Conservation (phyloP, 176 grass and related monocot genomes). For the Areca catechu region DNA sequence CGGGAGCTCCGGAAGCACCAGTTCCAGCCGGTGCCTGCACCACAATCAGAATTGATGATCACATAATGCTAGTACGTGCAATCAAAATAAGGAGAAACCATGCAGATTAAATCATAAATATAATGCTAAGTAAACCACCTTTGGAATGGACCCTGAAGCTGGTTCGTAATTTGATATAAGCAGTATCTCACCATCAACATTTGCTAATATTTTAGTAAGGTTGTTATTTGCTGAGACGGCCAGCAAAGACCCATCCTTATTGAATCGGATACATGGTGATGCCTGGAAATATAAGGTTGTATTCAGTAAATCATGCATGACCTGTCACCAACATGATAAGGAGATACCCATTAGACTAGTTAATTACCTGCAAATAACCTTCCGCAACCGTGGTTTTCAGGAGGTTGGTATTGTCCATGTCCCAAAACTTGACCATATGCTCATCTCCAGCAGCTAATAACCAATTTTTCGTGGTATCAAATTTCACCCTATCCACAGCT, state of each 20-base stretch:
- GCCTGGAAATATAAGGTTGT: conserved; percentile 7
- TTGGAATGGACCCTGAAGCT: background rate
- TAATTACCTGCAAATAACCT: conserved; percentile 19
- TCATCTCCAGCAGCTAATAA: conserved; percentile 28
- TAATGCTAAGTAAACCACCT: background rate
- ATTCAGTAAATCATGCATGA: too few species aligned
- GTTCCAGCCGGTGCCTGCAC: background rate
- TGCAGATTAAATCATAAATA: background rate
- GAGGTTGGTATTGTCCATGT: conserved; percentile 13
- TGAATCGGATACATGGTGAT: conserved; percentile 15
- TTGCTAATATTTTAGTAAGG: conserved; percentile 29
- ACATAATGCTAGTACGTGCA: background rate
- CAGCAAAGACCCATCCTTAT: conserved; percentile 26
- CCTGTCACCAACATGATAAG: too few species aligned
- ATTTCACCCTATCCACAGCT: conserved; percentile 12
- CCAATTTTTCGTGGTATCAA: conserved; percentile 16
- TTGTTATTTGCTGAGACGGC: conserved; percentile 23
- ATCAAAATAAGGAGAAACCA: background rate
- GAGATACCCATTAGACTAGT: background rate
- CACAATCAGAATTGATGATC: background rate
- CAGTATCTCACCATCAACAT: conserved; percentile 11
- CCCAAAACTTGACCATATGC: conserved; percentile 27
- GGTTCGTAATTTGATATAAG: background rate
- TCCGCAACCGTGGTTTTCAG: conserved; percentile 12
- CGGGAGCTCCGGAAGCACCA: background rate